phyloP scores from a whole-genome alignment of 1,284 basidiomycete genomes.

The Microbotryomycetes sp. region DNA sequence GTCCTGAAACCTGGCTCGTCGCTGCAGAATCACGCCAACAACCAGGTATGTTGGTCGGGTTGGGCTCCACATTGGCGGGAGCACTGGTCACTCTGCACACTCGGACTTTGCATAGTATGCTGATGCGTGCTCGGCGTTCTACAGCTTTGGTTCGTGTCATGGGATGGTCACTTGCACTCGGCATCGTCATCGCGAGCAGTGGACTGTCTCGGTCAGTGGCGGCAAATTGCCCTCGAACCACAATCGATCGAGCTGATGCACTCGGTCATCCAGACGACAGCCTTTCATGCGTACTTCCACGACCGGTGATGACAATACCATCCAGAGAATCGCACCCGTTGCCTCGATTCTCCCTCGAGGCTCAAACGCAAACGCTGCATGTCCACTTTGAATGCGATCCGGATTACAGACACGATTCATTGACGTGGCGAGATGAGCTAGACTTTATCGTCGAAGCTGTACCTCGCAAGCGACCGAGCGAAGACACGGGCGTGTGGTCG shows the following conservation, averaged over 20 bases:
- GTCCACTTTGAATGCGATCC: conserved; percentile 30
- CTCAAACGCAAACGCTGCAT: conserved; percentile 22
- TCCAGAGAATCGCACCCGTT: conserved; percentile 25
- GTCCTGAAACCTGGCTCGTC: background rate
- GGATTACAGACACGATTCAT: background rate
- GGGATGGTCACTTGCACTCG: conserved; percentile 14
- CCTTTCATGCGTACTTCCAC: conserved; percentile 16
- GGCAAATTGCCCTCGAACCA: background rate
- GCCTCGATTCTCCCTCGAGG: conserved; percentile 29
- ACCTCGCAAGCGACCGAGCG: conserved; percentile 1
- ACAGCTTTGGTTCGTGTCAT: conserved; percentile 12
- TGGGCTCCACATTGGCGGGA: background rate
- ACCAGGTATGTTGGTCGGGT: background rate
- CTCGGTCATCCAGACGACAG: background rate
- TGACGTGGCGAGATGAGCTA: conserved; percentile 8
- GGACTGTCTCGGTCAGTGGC: conserved; percentile 5
- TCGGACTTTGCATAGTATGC: background rate
- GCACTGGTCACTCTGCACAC: too few relatives aligned
- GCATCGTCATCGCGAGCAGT: conserved; percentile 5
- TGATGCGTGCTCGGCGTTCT: background rate
- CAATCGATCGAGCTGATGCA: accelerated
- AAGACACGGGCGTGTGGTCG: background rate
- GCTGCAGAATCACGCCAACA: conserved; percentile 1
- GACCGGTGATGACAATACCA: conserved; percentile 19
- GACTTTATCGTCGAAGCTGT: conserved; percentile 20